phyloP scores from a whole-genome alignment of 75 land plant species.

The Ceratopteris richardii region DNA sequence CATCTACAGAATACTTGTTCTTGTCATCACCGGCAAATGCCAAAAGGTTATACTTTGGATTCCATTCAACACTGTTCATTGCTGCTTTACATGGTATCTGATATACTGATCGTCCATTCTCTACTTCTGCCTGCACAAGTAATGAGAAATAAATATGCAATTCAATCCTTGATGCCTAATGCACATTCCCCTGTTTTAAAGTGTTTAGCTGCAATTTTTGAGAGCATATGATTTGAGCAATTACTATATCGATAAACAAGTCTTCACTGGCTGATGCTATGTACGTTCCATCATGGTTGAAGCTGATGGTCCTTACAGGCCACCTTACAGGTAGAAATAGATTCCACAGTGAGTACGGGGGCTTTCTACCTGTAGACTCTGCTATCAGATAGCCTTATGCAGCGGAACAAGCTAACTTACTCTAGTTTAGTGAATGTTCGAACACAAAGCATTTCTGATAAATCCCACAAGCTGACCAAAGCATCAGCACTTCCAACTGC shows the following conservation, averaged over 20 bases:
- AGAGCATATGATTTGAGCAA: too few species aligned
- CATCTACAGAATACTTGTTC: slow-evolving; percentile 88
- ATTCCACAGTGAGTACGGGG: too few species aligned
- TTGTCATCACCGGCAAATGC: slow-evolving; percentile 99
- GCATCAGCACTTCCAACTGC: slow-evolving; percentile 99
- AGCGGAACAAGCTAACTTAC: slow-evolving; percentile 30
- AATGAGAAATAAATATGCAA: too few species aligned
- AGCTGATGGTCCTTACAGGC: slow-evolving; percentile 96
- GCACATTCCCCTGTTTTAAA: background rate
- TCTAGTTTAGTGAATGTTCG: slow-evolving; percentile 93
- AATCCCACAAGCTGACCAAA: slow-evolving; percentile 95
- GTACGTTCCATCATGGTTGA: slow-evolving; percentile 86
- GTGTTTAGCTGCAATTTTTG: slow-evolving; percentile 5
- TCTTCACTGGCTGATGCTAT: slow-evolving; percentile 99
- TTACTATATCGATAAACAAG: slow-evolving; percentile 84
- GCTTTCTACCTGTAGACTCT: too few species aligned
- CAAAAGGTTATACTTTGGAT: slow-evolving; percentile 81
- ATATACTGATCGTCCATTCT: slow-evolving; percentile 79
- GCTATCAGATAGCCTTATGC: too few species aligned
- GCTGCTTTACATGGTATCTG: slow-evolving; percentile 94
- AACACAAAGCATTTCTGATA: slow-evolving; percentile 90
- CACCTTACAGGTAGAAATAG: slow-evolving; percentile 63
- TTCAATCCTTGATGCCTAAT: too few species aligned
- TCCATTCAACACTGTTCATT: slow-evolving; percentile 99
- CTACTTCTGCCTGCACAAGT: slow-evolving; percentile 62